Percentiles rank a stretch among this genome's conserved stretches.
phyloP scores from a whole-genome alignment of 495 filamentous ascomycete species.

The Opeltia flavorubescens region DNA sequence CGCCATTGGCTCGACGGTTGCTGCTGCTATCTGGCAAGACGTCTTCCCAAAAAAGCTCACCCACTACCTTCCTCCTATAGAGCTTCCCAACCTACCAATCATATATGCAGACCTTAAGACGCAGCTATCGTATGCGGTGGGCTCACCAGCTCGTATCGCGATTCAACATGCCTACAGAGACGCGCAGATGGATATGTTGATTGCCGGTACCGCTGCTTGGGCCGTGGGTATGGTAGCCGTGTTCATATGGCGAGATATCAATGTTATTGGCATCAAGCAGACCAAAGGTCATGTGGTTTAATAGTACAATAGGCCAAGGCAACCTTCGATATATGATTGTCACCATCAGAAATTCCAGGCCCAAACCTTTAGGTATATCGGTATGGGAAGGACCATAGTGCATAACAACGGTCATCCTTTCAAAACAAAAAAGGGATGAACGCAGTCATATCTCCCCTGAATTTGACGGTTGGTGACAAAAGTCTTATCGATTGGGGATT shows the following conservation, averaged over 20 bases:
- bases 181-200: slow-evolving; percentile 39
- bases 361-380: too few species aligned
- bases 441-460: too few species aligned
- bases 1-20: slow-evolving; percentile 46
- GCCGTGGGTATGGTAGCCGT: slow-evolving; percentile 32
- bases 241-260: slow-evolving; percentile 39
- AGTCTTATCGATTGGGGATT: too few species aligned
- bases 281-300: slow-evolving; percentile 20
- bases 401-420: too few species aligned
- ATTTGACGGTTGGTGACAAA: too few species aligned
- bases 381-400: too few species aligned
- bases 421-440: too few species aligned
- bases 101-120: slow-evolving; percentile 39
- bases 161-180: slow-evolving; percentile 43
- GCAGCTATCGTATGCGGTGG: slow-evolving; percentile 39
- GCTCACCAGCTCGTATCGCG: slow-evolving; percentile 34
- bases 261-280: slow-evolving; percentile 37
- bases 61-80: slow-evolving; percentile 38
- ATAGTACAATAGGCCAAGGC: not conserved
- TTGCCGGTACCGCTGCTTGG: slow-evolving; percentile 33
- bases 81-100: slow-evolving; percentile 18
- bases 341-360: too few species aligned
- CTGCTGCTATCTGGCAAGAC: slow-evolving; percentile 52
- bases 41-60: slow-evolving; percentile 38
- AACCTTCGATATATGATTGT: too few species aligned